Evolutionary conservation across 2,329 filamentous ascomycete genomes (phyloP), one percentile per base, ranked within the genome.

Genomic region (Whalleya microplaca): DNA sequence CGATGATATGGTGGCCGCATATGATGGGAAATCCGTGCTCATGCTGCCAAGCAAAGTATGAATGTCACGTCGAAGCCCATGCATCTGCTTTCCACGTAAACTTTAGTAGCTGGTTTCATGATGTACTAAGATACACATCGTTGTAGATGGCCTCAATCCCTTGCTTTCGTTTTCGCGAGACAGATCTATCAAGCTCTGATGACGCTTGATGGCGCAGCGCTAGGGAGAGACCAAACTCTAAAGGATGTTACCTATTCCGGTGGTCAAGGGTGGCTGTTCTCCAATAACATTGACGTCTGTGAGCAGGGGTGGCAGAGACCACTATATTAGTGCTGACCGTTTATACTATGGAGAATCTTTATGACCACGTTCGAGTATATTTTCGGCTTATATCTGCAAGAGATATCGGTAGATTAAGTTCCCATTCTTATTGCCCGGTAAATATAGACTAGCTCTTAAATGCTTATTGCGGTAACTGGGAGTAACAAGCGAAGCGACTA

Each of bases 171-270:
- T 16, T 12, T 16, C 14, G 32, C 10, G 32, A 29, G 27, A 37
- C 14, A 16, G 32, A 16, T 27, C 9, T 27, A 12, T 16, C 32
- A 37, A 37, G 18, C 20, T 18, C 10, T 45, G 7, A 21, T 23
- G 21, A 23, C 12, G 14, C 6, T n/a, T 20, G 32, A 37, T 27
- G 29, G 18, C 47, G 32, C 29, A 47, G 19, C 41, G 43, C 42
- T 21, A 50, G 45, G 53, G 20, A 21, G 45, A 51, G 50, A 51
- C 40, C 21, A 51, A 2, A 41, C 32, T 45, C 29, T 54, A 53
- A 51, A 50, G 51, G 29, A 52, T 45, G 41, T 61, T 63, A 60
- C 60, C 60, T 61, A 58, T 58, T 63, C 45, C 21, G 51, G 60
- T 49, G 56, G 58, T 58, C 42, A 51, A 61, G 53, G 41, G 44